Evolutionary conservation across 2,329 filamentous ascomycete genomes (phyloP), one percentile per base, ranked within the genome.

Genomic region (Colletotrichum aenigma): DNA sequence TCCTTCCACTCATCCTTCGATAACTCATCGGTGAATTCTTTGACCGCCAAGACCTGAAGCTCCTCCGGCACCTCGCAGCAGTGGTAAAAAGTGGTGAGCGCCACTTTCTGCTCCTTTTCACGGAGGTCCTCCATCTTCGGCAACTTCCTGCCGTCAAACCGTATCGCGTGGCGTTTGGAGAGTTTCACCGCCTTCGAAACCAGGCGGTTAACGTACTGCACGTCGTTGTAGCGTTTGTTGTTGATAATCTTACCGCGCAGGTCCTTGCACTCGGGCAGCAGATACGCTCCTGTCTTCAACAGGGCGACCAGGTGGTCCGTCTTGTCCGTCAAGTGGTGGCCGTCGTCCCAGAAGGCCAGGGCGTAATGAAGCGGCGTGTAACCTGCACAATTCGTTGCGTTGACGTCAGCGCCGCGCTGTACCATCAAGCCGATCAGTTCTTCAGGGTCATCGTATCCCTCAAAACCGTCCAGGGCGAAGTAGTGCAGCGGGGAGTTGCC

Each of bases 21-120:
- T 4, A 43, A 43, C 38, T 43, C 18, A n/a, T 38, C 36, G 36
- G 38, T 43, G 18, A 43, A 43, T 10, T 10, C 16, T n/a, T 18
- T 10, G 3, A 1, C 38, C 38, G 38, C 2, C 1, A n/a, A 3
- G 18, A 43, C 3, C 18, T 43, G 16, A n/a, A 4, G 1, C 1
- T 43, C 18, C 38, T 10, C 38, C 38, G 38, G 38, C 38, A n/a
- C 18, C 38, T 43, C 38, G 18, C 38, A n/a, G 38, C 38, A 43
- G 38, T 43, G 38, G 6, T 43, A 43, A 43, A 43, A 43, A 6
- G 18, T 43, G 18, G 4, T n/a, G 38, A 43, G 38, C 38, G 38
- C 38, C 38, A 43, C 38, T 5, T 2, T n/a, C 18, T 43, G 38
- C 38, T 43, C 38, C 18, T 18, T 18, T n/a, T n/a, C 38, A n/a